These are phyloP conservation scores for Cercospora sp. DNA, from an alignment of 2,329 filamentous ascomycete species.

Conservation along the genomic window DNA sequence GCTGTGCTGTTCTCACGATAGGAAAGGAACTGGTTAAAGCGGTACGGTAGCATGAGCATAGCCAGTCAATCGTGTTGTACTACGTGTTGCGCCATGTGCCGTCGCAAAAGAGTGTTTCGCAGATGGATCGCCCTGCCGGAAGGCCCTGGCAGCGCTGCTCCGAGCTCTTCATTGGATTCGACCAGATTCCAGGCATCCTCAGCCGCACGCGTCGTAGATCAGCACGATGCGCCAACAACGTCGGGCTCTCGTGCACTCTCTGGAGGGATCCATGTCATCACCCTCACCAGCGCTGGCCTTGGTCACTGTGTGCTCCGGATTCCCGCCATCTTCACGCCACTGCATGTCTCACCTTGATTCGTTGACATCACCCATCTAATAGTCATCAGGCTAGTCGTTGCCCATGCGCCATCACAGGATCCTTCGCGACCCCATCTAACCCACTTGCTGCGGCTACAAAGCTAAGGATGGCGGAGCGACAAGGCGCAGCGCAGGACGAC, in stretches of 20 bases:
- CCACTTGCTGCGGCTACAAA: neutral
- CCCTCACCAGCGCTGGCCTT: neutral
- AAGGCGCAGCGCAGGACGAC: conserved; percentile 30
- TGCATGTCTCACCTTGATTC: neutral
- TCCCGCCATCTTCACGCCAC: neutral
- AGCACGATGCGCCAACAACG: neutral
- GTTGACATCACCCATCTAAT: neutral
- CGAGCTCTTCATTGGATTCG: conserved; percentile 4
- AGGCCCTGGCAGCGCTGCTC: neutral
- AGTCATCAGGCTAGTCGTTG: neutral
- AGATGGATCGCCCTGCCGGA: neutral
- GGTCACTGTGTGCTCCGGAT: neutral
- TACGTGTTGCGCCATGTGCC: neutral
- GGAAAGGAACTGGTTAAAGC: conserved; percentile 16
- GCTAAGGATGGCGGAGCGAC: conserved; percentile 26
- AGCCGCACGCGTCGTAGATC: conserved; percentile 1
- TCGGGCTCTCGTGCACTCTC: neutral
- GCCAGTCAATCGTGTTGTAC: conserved; percentile 12
- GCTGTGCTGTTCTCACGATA: conserved; percentile 10
- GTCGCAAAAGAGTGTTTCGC: neutral
- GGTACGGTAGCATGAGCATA: conserved; percentile 25
- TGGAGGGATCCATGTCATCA: neutral
- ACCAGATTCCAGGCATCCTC: conserved; percentile 1
- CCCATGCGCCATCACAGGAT: neutral
- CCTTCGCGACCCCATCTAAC: neutral